Evolutionary conservation across 176 grass and related monocot species (phyloP), one percentile per base, ranked within the genome.

Genomic region (Metroxylon sagu): DNA sequence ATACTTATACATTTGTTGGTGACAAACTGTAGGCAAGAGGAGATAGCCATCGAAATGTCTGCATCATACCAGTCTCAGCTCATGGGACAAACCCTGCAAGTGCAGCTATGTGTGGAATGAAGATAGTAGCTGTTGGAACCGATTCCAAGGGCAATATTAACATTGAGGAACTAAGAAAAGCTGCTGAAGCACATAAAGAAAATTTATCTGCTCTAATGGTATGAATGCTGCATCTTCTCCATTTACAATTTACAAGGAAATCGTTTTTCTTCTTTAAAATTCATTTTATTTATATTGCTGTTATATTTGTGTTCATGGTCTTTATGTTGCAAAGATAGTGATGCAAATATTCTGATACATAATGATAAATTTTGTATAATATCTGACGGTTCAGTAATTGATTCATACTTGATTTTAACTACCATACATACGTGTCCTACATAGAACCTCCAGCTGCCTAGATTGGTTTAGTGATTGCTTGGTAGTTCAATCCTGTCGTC

Each of bases 51-150:
- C 79, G 94, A 16, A 71, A 98, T 78, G 94, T 98, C 70, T 98
- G 94, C 76, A 98, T 98, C 67, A 98, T 98, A 73, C 94, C 94
- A 18, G 94, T 89, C 43, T 98, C 94, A 49, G 94, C 94, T 53
- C 94, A 98, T 14, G 94, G 94, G 21, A 98, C 94, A 52, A 98
- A 98, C 60, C 94, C 94, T 52, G 94, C 94, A 62, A 98, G 94
- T 81, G 94, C 94, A 61, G 94, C 94, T 59, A 98, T 98, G 94
- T 91, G 85, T 43, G 94, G 94, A 57, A 98, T 98, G 94, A 98
- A 86, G 62, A 98, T 98, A 60, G 88, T 98, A 71, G 85, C 94
- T 65, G 85, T 98, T 23, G 94, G 94, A 70, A 98, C 94, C 51
- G 94, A 98, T 74, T 77, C 94, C 69, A 88, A 93, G 66, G 94